Evolutionary conservation across 768 basidiomycete species (phyloP).

Genomic region (Boletus tomentosulus): DNA sequence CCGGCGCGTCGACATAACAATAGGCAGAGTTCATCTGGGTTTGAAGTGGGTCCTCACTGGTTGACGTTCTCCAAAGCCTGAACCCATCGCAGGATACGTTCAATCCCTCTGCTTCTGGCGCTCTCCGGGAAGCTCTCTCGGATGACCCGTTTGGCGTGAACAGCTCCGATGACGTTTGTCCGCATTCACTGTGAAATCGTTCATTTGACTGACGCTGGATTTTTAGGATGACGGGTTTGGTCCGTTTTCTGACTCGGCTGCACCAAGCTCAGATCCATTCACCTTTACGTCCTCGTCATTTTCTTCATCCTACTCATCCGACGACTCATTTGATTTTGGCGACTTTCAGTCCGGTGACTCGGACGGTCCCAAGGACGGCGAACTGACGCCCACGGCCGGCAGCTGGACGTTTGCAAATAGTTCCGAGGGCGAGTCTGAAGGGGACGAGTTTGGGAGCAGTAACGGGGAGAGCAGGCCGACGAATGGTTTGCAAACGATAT

Average conservation of each 20-base stretch:
- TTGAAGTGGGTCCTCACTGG: slow-evolving; percentile 48
- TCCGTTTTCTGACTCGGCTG: slow-evolving; percentile 70
- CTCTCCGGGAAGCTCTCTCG: slow-evolving; percentile 34
- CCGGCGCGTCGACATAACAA: slow-evolving; percentile 45
- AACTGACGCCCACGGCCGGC: slow-evolving; percentile 60
- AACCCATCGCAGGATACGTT: slow-evolving; percentile 47
- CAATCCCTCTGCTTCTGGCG: slow-evolving; percentile 31
- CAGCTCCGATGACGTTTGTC: slow-evolving; percentile 47
- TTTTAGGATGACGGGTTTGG: slow-evolving; percentile 64
- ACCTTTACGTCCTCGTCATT: slow-evolving; percentile 41
- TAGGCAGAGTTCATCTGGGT: slow-evolving; percentile 45
- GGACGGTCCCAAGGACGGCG: slow-evolving; percentile 33
- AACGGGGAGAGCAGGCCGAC: slow-evolving; percentile 8
- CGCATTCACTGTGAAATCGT: not conserved
- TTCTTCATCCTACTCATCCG: slow-evolving; percentile 56
- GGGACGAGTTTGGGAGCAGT: slow-evolving; percentile 28
- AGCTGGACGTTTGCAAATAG: slow-evolving; percentile 66
- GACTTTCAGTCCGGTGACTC: slow-evolving; percentile 60
- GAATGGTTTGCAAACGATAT: slow-evolving; percentile 26
- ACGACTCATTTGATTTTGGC: slow-evolving; percentile 72
- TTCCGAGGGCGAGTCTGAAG: slow-evolving; percentile 29
- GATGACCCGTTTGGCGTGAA: slow-evolving; percentile 48
- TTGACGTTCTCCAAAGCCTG: not conserved
- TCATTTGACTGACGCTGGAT: not conserved
- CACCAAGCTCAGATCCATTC: slow-evolving; percentile 51